phyloP scores from a whole-genome alignment of 768 basidiomycete genomes.

The Fistulinella prunicolor region DNA sequence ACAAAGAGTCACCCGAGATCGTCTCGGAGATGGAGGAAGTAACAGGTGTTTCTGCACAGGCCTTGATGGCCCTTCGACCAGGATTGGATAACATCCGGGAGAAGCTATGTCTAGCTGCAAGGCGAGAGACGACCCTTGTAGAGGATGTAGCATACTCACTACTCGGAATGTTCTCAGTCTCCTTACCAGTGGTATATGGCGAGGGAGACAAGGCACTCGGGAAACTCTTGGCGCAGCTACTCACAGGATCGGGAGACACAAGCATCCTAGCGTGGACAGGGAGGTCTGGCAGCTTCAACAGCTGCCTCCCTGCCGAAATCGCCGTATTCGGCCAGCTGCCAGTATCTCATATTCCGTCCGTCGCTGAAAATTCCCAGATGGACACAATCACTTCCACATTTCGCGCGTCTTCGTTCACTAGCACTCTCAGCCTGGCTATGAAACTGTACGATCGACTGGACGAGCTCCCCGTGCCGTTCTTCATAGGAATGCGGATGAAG shows the following conservation, averaged over 20 bases:
- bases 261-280: constrained; percentile 12
- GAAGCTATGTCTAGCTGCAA: background rate
- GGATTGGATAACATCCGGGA: background rate
- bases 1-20: background rate
- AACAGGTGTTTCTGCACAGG: background rate
- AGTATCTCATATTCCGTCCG: background rate
- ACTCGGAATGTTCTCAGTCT: constrained; percentile 2
- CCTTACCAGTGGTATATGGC: constrained; percentile 5
- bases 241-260: constrained; percentile 6
- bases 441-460: background rate
- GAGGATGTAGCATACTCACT: constrained; percentile 11
- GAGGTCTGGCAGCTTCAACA: constrained; percentile 4
- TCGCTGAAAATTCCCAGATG: background rate
- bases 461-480: background rate
- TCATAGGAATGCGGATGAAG: background rate
- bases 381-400: background rate
- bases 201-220: constrained; percentile 7
- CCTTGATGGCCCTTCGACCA: background rate
- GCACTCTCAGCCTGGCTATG: background rate
- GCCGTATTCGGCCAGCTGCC: background rate
- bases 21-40: background rate
- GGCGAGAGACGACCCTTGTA: background rate
- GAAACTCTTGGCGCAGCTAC: constrained; percentile 4
- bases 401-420: background rate
- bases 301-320: constrained; percentile 4